phyloP scores from a whole-genome alignment of 176 grass and related monocot genomes.

The bread wheat (Triticum aestivum) region IWGSC_CS_RefSeq_v2.1 NC_057804.1:519596711-519597210 shows the following conservation, averaged over 20 bases:
- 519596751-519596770: background rate
- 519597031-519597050: constrained; percentile 72
- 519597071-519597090: constrained; percentile 63
- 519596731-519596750: constrained; percentile 5
- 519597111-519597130: background rate
- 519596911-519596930: background rate
- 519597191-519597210: constrained; percentile 56
- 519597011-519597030: constrained; percentile 55
- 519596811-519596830: constrained; percentile 57
- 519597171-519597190: background rate
- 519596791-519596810: constrained; percentile 42
- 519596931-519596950: background rate
- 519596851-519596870: background rate
- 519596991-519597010: background rate
- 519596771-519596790: background rate
- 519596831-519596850: constrained; percentile 74
- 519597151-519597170: too few relatives aligned
- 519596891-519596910: background rate
- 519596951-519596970: background rate
- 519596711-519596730: constrained; percentile 24
- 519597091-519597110: constrained; percentile 44
- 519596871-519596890: background rate
- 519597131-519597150: background rate
- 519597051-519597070: constrained; percentile 65
- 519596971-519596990: background rate